Conservation (phyloP, 495 filamentous ascomycete genomes). For the Pseudoneurospora amorphoporcata region DNA sequence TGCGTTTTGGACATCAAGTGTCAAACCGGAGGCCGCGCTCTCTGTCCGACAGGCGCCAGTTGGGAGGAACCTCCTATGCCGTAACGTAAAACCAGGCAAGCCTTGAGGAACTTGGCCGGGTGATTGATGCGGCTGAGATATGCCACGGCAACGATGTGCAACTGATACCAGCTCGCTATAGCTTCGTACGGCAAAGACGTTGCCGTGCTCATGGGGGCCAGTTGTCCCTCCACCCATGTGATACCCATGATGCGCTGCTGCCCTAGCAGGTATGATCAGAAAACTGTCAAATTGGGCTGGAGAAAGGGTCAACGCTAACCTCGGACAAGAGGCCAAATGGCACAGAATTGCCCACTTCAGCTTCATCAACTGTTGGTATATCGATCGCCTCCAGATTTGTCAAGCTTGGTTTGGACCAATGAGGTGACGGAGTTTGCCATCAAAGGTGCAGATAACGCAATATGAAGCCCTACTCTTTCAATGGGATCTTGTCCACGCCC, state of each 20-base stretch:
- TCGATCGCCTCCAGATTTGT: neutral
- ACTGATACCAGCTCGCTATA: neutral
- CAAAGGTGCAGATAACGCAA: neutral
- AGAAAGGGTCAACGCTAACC: neutral
- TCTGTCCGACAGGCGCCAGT: neutral
- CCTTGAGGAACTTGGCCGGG: neutral
- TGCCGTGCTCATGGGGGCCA: neutral
- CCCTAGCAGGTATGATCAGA: neutral
- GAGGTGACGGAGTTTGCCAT: neutral
- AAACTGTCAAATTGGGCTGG: neutral
- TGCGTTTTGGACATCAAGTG: neutral
- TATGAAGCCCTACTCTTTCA: neutral
- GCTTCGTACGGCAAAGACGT: neutral
- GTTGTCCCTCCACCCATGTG: neutral
- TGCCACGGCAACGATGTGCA: too few relatives aligned
- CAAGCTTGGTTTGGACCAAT: neutral
- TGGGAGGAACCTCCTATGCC: neutral
- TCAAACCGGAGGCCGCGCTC: neutral
- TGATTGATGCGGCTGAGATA: neutral
- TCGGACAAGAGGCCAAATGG: neutral
- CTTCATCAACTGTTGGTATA: neutral
- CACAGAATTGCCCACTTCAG: too few relatives aligned
- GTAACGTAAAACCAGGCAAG: neutral
- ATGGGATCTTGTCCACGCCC: constrained; percentile 18
- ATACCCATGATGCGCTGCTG: neutral